Base-by-base conservation (phyloP, 768 basidiomycete genomes). In the Leucocoprinus birnbaumii region DNA sequence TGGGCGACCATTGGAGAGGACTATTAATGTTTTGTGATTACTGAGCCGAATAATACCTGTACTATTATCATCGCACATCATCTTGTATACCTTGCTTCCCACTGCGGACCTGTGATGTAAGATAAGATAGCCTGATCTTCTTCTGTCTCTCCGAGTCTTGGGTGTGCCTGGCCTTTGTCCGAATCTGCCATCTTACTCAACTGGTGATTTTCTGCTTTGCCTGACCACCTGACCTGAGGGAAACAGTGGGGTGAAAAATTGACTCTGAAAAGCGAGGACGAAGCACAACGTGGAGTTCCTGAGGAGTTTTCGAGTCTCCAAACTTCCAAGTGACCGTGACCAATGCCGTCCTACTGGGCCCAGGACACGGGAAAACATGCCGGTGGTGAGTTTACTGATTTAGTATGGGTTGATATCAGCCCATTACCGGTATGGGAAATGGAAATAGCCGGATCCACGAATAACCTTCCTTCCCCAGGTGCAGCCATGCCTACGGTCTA, bases 141-240 rank as follows among this genome's bases (percentile, higher is more conserved):
- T 38, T 37, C n/a, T n/a, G n/a, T 14, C 26, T 54, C 38, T 41
- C 43, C 22, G 14, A 11, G 22, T 42, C n/a, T 19, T 53, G 43
- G 48, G 27, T 47, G 40, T 45, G 22, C 53, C 57, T 53, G 54
- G 55, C 42, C 57, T 47, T 49, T 56, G 57, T 59, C 61, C 60
- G 42, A 49, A n/a, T 37, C 25, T 35, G 16, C 22, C 26, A 51
- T 35, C 21, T 19, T 25, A 45, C 43, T 22, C 24, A 6, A 22
- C 3, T 18, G 43, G 10, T 13, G 14, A 6, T 41, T 3, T 14
- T 41, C 14, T 41, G 13, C 40, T 41, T 22, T 24, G 6, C 19
- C 10, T 21, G 14, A 44, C 18, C 42, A 44, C 42, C 19, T 44
- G 42, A 44, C 21, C 42, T 19, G 8, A 24, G 9, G 42, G n/a